phyloP scores from a whole-genome alignment of 1,284 basidiomycete genomes.

The Pseudozyma flocculosa region DNA sequence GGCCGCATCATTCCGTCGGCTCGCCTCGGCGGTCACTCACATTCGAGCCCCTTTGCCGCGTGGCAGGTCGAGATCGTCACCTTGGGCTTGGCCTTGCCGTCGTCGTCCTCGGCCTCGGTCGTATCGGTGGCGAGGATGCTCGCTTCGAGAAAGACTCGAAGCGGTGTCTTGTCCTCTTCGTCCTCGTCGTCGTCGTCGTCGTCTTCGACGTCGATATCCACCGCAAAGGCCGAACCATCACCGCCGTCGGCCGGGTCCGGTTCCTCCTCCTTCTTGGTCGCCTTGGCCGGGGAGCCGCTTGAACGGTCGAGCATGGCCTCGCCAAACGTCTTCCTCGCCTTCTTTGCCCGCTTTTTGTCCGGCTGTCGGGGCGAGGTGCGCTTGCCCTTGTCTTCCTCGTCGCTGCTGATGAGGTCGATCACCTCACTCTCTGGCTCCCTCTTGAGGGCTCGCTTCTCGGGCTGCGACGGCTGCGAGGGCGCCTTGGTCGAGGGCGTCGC shows the following conservation, averaged over 20 bases:
- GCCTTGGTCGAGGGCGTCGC: neutral
- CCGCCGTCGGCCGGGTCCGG: too few relatives aligned
- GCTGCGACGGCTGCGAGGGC: neutral
- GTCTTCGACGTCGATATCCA: conserved; percentile 5
- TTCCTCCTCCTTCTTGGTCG: neutral
- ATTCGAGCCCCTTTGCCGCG: conserved; percentile 87
- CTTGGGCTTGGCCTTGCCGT: conserved; percentile 62
- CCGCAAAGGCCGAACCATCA: too few relatives aligned
- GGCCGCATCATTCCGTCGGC: too few relatives aligned
- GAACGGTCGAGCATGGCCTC: conserved; percentile 5
- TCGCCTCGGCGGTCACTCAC: too few relatives aligned
- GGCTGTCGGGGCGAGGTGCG: conserved; percentile 1
- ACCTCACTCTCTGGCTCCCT: conserved; percentile 13
- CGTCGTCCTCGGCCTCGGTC: conserved; percentile 58
- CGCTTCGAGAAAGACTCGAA: conserved; percentile 78
- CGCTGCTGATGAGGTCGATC: conserved; percentile 21
- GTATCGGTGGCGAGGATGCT: conserved; percentile 83
- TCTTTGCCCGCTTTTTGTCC: neutral
- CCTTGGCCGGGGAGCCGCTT: conserved; percentile 9
- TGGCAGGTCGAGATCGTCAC: conserved; percentile 87
- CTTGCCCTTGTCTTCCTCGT: conserved; percentile 2
- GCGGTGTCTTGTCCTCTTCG: conserved; percentile 60
- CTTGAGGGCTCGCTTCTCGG: neutral
- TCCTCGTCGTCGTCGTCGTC: conserved; percentile 18
- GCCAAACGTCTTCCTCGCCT: neutral